Percentiles rank a stretch among this genome's conserved stretches.
Conservation (phyloP, 2,329 filamentous ascomycete species). For the Fusarium oxysporum region DNA sequence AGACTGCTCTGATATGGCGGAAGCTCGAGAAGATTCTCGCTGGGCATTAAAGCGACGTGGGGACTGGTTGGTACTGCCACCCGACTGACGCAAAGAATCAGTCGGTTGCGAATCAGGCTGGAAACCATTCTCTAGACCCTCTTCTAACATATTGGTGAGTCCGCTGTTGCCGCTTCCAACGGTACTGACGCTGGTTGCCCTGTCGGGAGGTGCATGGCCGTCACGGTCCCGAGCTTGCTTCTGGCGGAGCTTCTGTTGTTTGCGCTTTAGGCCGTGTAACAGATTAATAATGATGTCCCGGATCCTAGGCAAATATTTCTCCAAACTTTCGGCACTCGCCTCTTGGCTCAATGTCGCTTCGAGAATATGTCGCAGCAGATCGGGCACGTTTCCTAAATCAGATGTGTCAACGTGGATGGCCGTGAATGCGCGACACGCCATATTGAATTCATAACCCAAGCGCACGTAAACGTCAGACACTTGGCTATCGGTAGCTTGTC, state of each 20-base stretch:
- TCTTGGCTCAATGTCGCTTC: constrained; percentile 97
- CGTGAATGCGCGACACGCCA: constrained; percentile 95
- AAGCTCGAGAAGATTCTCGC: constrained; percentile 64
- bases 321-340: constrained; percentile 91
- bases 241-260: constrained; percentile 87
- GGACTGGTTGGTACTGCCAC: constrained; percentile 51
- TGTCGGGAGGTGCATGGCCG: constrained; percentile 56
- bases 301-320: constrained; percentile 93
- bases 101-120: constrained; percentile 52
- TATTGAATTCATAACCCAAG: constrained; percentile 98
- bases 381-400: constrained; percentile 94
- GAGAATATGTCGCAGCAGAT: constrained; percentile 87
- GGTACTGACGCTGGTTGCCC: constrained; percentile 70
- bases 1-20: constrained; percentile 69
- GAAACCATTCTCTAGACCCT: constrained; percentile 68
- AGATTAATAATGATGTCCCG: constrained; percentile 99
- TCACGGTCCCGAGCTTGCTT: constrained; percentile 69
- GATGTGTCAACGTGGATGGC: constrained; percentile 96
- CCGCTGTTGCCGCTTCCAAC: constrained; percentile 66
- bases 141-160: constrained; percentile 69
- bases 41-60: constrained; percentile 61
- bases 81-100: constrained; percentile 45
- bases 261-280: constrained; percentile 94
- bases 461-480: constrained; percentile 99
- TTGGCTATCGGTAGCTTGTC: constrained; percentile 89